Evolutionary conservation across 2,329 filamentous ascomycete species (phyloP).

Genomic region (Ophiostoma populinum): DNA sequence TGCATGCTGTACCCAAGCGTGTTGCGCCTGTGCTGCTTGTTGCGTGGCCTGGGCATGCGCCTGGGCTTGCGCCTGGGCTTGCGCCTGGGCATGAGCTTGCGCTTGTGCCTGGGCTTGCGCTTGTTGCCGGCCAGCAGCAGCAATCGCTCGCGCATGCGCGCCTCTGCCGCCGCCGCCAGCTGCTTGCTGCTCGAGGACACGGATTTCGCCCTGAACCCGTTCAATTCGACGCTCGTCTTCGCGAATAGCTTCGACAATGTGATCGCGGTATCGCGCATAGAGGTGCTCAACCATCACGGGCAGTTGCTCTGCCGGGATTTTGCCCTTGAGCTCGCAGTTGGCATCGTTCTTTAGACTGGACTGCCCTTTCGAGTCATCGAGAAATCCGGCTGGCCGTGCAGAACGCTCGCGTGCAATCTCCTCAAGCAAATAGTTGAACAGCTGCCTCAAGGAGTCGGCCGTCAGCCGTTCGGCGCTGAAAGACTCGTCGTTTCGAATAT

Average conservation of each 20-base stretch:
- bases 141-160: slow-evolving; percentile 1
- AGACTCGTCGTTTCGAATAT: slow-evolving; percentile 50
- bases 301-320: slow-evolving; percentile 47
- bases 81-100: not conserved
- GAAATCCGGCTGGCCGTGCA: too few species aligned
- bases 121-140: slow-evolving; percentile 5
- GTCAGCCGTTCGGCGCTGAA: slow-evolving; percentile 62
- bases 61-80: not conserved
- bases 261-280: slow-evolving; percentile 56
- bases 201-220: slow-evolving; percentile 48
- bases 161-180: slow-evolving; percentile 4
- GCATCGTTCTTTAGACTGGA: slow-evolving; percentile 52
- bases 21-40: not conserved
- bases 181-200: slow-evolving; percentile 38
- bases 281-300: slow-evolving; percentile 55
- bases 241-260: slow-evolving; percentile 51
- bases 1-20: not conserved
- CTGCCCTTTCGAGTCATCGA: too few species aligned
- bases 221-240: slow-evolving; percentile 56
- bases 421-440: slow-evolving; percentile 60
- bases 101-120: not conserved
- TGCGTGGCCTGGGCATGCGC: not conserved
- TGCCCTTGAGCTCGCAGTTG: slow-evolving; percentile 42
- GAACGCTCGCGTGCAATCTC: slow-evolving; percentile 39
- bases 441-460: slow-evolving; percentile 59